These are phyloP conservation scores for Sporisorium graminicola DNA, from an alignment of 1,284 basidiomycete species.

Conservation along the genomic window DNA sequence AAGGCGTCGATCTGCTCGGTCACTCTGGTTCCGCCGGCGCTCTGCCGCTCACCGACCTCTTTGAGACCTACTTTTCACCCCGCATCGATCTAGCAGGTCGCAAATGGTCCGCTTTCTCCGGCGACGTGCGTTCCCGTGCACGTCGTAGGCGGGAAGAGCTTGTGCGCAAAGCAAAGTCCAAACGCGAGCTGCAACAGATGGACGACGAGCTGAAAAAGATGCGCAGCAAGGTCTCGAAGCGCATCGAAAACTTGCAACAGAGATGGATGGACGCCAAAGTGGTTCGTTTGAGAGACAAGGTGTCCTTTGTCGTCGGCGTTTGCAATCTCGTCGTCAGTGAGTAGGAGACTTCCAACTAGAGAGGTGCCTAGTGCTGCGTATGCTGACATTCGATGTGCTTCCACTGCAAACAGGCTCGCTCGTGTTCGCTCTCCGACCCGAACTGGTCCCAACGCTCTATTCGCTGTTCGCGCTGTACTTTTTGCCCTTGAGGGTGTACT, in stretches of 20 bases:
- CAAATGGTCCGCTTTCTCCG: constrained; percentile 84
- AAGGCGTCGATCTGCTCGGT: constrained; percentile 46
- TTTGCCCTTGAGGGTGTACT: constrained; percentile 82
- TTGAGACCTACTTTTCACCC: constrained; percentile 90
- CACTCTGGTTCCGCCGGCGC: constrained; percentile 14
- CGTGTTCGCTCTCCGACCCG: constrained; percentile 83
- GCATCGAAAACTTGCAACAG: constrained; percentile 78
- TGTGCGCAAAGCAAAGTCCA: constrained; percentile 77
- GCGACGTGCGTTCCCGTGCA: constrained; percentile 80
- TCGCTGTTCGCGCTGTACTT: constrained; percentile 81
- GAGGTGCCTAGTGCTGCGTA: too few relatives aligned
- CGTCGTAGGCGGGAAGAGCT: constrained; percentile 75
- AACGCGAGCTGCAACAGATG: constrained; percentile 74
- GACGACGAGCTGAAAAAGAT: constrained; percentile 86
- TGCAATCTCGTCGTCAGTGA: constrained; percentile 66
- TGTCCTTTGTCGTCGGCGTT: constrained; percentile 91
- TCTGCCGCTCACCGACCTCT: constrained; percentile 39
- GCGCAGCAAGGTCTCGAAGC: constrained; percentile 79
- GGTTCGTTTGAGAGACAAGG: constrained; percentile 74
- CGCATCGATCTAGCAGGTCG: constrained; percentile 89
- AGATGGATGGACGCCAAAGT: constrained; percentile 91
- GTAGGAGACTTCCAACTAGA: not conserved
- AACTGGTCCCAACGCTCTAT: constrained; percentile 80
- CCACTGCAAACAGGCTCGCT: constrained; percentile 73
- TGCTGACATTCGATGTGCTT: not conserved